Conservation (phyloP, 257 asterid genomes). For the Lantana camara region DNA sequence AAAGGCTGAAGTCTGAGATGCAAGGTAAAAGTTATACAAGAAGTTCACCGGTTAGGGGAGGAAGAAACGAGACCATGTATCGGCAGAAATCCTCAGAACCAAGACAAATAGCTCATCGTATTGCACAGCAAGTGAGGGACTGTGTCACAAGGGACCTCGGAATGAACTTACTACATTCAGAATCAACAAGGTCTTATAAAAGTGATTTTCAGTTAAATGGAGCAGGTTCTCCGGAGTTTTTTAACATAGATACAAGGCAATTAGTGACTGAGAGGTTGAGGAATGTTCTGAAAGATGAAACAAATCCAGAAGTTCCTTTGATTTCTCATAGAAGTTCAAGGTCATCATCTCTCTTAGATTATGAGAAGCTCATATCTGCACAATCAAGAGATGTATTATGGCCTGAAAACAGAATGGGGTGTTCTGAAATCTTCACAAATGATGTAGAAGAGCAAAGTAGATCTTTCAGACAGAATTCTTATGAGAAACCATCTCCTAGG, state of each 20-base stretch:
- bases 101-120: conserved; percentile 74
- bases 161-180: conserved; percentile 64
- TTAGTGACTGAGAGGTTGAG: conserved; percentile 65
- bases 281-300: conserved; percentile 69
- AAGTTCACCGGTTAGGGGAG: conserved; percentile 56
- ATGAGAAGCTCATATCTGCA: conserved; percentile 40
- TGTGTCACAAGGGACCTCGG: conserved; percentile 61
- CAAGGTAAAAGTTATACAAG: conserved; percentile 60
- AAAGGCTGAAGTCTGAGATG: conserved; percentile 65
- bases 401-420: conserved; percentile 33
- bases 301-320: conserved; percentile 36
- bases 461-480: conserved; percentile 53
- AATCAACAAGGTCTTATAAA: conserved; percentile 72
- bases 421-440: conserved; percentile 30
- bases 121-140: conserved; percentile 72
- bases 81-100: conserved; percentile 71
- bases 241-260: conserved; percentile 61
- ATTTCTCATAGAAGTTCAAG: conserved; percentile 41
- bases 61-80: conserved; percentile 73
- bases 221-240: conserved; percentile 55
- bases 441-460: conserved; percentile 49
- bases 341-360: conserved; percentile 30
- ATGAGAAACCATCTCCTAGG: conserved; percentile 56
- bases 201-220: conserved; percentile 59
- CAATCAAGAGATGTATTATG: conserved; percentile 34